phyloP scores from a whole-genome alignment of 1,284 basidiomycete species.

The Rhodotorula sp. region DNA sequence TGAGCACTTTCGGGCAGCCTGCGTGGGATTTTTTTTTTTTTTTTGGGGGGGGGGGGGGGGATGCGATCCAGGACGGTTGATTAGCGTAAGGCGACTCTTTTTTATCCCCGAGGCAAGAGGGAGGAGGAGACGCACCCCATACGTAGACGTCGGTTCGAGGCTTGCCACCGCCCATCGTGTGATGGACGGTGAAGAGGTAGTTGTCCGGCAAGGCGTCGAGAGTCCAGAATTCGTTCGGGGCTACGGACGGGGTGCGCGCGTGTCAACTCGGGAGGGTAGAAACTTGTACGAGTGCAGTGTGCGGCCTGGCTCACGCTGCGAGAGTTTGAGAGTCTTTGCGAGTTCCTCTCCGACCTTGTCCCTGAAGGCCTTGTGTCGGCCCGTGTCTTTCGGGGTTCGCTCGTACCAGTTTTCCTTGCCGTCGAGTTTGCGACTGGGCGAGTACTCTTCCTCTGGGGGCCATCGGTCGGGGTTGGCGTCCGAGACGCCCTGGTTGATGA shows the following conservation, averaged over 20 bases:
- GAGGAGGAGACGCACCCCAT: slow-evolving; percentile 56
- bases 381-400: neutral
- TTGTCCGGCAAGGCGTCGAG: slow-evolving; percentile 63
- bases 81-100: neutral
- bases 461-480: slow-evolving; percentile 17
- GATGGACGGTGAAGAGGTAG: slow-evolving; percentile 70
- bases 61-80: neutral
- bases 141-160: slow-evolving; percentile 74
- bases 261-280: neutral
- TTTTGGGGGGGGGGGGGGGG: too few species aligned
- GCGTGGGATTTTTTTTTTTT: too few species aligned
- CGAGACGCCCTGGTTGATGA: slow-evolving; percentile 19
- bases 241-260: neutral
- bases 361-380: slow-evolving; percentile 5
- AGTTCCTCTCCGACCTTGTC: slow-evolving; percentile 12
- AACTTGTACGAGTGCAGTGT: neutral
- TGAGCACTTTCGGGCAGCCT: slow-evolving; percentile 55
- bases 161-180: slow-evolving; percentile 55
- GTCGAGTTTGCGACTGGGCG: neutral
- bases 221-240: slow-evolving; percentile 55
- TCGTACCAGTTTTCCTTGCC: slow-evolving; percentile 27
- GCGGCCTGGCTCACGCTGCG: neutral
- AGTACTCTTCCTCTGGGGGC: slow-evolving; percentile 10
- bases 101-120: neutral
- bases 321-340: slow-evolving; percentile 3